Evolutionary conservation across 2,329 filamentous ascomycete species (phyloP), one percentile per base, ranked within the genome.

Genomic region (Aspergillus thermomutatus): DNA sequence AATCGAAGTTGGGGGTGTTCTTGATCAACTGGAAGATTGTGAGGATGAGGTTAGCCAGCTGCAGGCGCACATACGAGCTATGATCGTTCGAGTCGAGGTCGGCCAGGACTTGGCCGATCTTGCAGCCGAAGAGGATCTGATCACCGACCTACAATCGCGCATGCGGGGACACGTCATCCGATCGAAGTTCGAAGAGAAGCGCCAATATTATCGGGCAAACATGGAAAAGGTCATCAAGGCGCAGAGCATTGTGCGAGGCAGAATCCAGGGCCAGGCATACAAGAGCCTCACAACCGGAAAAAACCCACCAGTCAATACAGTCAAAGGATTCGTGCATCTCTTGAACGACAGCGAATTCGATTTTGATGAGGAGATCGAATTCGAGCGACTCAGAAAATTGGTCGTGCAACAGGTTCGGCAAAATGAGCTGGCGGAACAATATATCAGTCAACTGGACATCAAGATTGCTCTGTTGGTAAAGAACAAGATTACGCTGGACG

Each of bases 181-280:
- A 34, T 82, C 80, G 14, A 82, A 81, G 19, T 97, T 96, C 66
- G 85, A 84, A 52, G 91, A 95, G 73, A 96, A 96, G 81, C 87
- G 89, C 70, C 87, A 86, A 23, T 93, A 89, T 77, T 99, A 92
- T 80, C 88, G 89, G 64, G 88, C 96, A 75, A 99, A 99, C 69
- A 99, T 99, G 94, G 87, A 96, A 68, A 97, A 95, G 75, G 94
- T 99, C 26, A 88, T 99, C 80, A 99, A 99, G 76, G 92, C 97
- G 56, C 95, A 99, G 72, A 99, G 94, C 72, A 96, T 97, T 64
- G 88, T 97, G 53, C 87, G 94, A 60, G 94, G 88, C 63, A 94
- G 95, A 71, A 90, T 97, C 50, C 94, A 99, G 74, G 94, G 94
- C 52, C 91, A 99, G 75, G 94, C 94, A 2, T 99, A 99, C 81